Evolutionary conservation across 73 alveolate genomes (phyloP), one percentile per base, ranked within the genome.

Genomic region (Paramecium caudatum): DNA sequence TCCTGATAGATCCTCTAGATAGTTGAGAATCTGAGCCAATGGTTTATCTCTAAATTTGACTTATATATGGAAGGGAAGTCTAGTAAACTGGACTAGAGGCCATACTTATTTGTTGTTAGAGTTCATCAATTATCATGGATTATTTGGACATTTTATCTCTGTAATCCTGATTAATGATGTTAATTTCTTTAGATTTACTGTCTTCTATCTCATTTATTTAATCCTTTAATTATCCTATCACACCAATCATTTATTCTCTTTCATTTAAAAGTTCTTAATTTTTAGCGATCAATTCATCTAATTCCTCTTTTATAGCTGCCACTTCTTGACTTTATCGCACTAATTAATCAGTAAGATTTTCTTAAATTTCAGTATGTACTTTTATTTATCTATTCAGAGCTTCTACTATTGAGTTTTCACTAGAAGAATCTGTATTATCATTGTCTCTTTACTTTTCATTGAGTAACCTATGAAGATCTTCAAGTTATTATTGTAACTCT

Each of bases 71-170:
- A 36, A 16, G 34, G 25, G 32, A 25, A 65, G 34, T 27, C 49
- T 30, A n/a, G n/a, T n/a, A n/a, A n/a, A 65, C 34, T 0, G 83
- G 49, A 15, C 83, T 30, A 0, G 5, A 15, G 1, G 83, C 19
- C 5, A 36, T 1, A 65, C 50, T 33, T 10, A 33, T 12, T 65
- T 65, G 34, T 65, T 30, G 34, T 36, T 33, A 5, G 27, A 65
- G 34, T 15, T 27, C 55, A 65, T 65, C 83, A 32, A 65, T 65
- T 6, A 65, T 65, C 83, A 65, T 65, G 34, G 27, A 32, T 36
- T 65, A n/a, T 65, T 65, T 65, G 0, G 83, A 65, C 34, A 65
- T 25, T n/a, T 65, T 65, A 65, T 65, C 83, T 65, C 34, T 32
- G n/a, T 33, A 65, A 15, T 65, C 83, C 39, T 65, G 50, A 65